Conservation (phyloP, 331 rosid species). For the Malus hybrid region DNA sequence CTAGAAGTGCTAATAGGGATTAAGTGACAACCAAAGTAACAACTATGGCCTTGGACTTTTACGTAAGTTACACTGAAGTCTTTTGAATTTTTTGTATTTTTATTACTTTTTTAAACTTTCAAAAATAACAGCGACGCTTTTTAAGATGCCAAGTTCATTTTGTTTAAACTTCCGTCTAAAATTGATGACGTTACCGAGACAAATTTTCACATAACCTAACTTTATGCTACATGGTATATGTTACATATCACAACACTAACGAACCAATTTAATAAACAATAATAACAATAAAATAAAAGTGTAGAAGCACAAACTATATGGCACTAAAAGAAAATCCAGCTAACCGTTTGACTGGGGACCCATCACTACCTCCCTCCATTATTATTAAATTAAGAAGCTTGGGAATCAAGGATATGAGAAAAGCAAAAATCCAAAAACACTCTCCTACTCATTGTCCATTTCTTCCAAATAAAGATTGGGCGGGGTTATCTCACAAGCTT, state of each 20-base stretch:
- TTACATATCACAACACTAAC: not conserved
- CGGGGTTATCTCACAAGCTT: not conserved
- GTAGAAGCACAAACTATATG: conserved; percentile 35
- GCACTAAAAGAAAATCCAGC: conserved; percentile 50
- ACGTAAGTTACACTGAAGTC: too few relatives aligned
- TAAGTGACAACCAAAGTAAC: not conserved
- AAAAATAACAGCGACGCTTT: too few relatives aligned
- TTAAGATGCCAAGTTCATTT: too few relatives aligned
- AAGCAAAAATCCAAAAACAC: conserved; percentile 44
- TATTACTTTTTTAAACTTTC: too few relatives aligned
- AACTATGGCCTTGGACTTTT: not conserved
- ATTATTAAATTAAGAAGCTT: conserved; percentile 36
- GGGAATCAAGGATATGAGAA: conserved; percentile 19
- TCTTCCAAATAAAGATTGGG: conserved; percentile 2
- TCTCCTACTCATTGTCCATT: conserved; percentile 17
- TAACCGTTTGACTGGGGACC: conserved; percentile 57
- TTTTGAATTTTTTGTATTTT: too few relatives aligned
- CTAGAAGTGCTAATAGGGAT: conserved; percentile 1
- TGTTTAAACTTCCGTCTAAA: too few relatives aligned
- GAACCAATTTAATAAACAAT: not conserved
- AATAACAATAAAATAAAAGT: not conserved
- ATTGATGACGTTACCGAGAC: too few relatives aligned
- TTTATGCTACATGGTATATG: not conserved
- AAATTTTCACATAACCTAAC: not conserved
- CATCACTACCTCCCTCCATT: conserved; percentile 16